Conservation (phyloP, 768 basidiomycete genomes). For the Roridomyces roridus region DNA sequence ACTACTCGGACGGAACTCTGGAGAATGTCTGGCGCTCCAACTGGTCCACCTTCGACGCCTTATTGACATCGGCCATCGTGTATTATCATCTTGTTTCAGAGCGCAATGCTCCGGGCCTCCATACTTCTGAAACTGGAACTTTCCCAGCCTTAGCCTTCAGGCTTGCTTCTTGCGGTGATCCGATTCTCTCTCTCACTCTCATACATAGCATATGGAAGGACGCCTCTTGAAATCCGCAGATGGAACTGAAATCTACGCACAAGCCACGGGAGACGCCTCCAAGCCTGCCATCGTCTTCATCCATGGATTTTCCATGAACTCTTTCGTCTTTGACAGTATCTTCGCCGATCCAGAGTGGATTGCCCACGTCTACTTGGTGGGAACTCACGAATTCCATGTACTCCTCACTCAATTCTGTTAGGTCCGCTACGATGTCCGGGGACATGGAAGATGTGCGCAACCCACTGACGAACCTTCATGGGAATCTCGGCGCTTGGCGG, state of each 20-base stretch:
- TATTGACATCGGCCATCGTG: no score
- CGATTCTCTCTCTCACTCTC: no score
- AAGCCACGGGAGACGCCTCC: conserved; percentile 42
- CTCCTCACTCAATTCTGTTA: conserved; percentile 11
- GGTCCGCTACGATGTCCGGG: conserved; percentile 42
- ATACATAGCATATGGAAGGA: no score
- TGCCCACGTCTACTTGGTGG: conserved; percentile 34
- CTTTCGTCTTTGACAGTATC: conserved; percentile 41
- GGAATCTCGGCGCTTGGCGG: conserved; percentile 33
- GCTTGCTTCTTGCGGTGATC: no score
- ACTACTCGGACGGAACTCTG: no score
- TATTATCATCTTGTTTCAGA: no score
- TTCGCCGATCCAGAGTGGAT: conserved; percentile 38
- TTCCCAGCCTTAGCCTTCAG: no score
- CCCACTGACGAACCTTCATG: conserved; percentile 32
- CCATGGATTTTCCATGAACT: conserved; percentile 40
- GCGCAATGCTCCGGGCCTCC: no score
- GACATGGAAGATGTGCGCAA: conserved; percentile 39
- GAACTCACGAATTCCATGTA: no score
- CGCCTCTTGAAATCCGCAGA: conserved; percentile 39
- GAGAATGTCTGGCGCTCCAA: no score
- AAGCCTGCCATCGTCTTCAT: conserved; percentile 46
- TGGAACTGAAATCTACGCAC: conserved; percentile 44
- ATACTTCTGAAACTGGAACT: no score
- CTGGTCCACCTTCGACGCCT: no score